phyloP scores from a whole-genome alignment of 306 rosid species.

The Medicago ruthenica region DNA sequence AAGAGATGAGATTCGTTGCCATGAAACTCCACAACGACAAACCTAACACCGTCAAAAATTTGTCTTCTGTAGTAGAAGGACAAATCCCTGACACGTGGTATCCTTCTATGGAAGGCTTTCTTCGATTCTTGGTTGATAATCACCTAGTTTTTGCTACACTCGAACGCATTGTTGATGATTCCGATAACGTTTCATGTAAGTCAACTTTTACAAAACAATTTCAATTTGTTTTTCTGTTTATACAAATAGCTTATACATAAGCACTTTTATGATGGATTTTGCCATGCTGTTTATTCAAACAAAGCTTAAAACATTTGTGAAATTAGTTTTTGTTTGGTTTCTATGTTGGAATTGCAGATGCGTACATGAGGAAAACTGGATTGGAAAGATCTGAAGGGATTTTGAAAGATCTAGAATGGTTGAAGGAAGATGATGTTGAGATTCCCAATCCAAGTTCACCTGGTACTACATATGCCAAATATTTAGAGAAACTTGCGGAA shows the following conservation, averaged over 20 bases:
- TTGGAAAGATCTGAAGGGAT: constrained; percentile 76
- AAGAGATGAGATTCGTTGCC: constrained; percentile 94
- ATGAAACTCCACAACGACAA: constrained; percentile 75
- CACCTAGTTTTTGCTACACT: constrained; percentile 69
- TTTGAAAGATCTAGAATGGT: constrained; percentile 73
- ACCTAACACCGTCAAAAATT: constrained; percentile 24
- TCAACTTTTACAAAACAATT: neutral
- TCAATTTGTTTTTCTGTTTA: too few species aligned
- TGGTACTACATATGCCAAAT: constrained; percentile 73
- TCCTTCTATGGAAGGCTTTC: constrained; percentile 70
- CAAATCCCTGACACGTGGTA: constrained; percentile 52
- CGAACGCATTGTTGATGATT: constrained; percentile 80
- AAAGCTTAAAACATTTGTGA: neutral
- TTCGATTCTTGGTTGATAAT: constrained; percentile 73
- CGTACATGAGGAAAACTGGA: constrained; percentile 84
- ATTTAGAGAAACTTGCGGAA: constrained; percentile 71
- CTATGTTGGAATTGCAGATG: constrained; percentile 51
- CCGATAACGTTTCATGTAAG: constrained; percentile 73
- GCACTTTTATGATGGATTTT: too few species aligned
- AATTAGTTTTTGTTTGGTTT: neutral
- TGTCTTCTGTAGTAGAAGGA: neutral
- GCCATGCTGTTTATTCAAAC: neutral
- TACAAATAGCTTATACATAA: neutral
- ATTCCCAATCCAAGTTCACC: constrained; percentile 67
- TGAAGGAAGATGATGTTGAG: constrained; percentile 56